These are phyloP conservation scores for Aurifilum marmelostoma DNA, from an alignment of 2,329 filamentous ascomycete genomes.

Conservation along the genomic window DNA sequence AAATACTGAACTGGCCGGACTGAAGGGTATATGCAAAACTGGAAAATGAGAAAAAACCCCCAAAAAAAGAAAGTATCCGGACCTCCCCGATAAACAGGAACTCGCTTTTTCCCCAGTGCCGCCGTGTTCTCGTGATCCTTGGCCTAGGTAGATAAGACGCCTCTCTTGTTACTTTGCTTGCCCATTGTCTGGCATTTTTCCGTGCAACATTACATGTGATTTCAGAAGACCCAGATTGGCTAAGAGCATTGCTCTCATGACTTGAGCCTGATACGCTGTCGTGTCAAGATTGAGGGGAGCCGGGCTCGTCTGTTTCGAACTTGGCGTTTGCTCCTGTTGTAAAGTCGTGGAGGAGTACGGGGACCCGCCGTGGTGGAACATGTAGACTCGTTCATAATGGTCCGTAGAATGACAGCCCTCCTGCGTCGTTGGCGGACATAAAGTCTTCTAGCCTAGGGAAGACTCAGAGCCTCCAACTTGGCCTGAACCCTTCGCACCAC, in stretches of 20 bases:
- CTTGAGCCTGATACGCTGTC: not conserved
- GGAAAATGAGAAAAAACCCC: not conserved
- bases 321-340: not conserved
- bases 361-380: not conserved
- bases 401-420: not conserved
- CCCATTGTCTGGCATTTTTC: not conserved
- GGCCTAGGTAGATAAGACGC: not conserved
- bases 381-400: not conserved
- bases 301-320: not conserved
- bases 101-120: not conserved
- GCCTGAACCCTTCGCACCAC: conserved; percentile 60
- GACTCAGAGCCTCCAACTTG: conserved; percentile 52
- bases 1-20: not conserved
- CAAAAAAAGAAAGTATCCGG: not conserved
- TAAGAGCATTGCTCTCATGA: not conserved
- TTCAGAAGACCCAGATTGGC: not conserved
- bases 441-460: conserved; percentile 31
- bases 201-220: not conserved
- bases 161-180: not conserved
- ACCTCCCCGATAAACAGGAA: too few relatives aligned
- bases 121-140: not conserved
- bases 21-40: conserved; percentile 11
- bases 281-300: not conserved
- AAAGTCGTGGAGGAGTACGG: not conserved
- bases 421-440: not conserved